Percentiles rank a stretch among this genome's conserved stretches.
phyloP scores from a whole-genome alignment of 257 asterid species.

The Primulina eburnea region DNA sequence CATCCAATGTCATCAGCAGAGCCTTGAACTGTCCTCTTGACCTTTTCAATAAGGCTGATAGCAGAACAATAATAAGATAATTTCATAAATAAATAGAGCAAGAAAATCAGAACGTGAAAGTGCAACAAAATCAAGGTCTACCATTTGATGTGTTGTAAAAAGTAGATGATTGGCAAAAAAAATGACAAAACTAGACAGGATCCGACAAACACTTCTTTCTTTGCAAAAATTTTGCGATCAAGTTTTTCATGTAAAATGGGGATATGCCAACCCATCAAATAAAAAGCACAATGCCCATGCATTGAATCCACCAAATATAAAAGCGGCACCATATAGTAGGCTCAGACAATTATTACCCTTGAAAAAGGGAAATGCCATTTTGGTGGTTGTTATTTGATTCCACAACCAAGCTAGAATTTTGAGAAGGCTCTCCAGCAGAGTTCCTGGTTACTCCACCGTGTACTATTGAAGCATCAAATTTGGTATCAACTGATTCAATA shows the following conservation, averaged over 20 bases:
- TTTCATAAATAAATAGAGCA: slow-evolving; percentile 11
- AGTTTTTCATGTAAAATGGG: not conserved
- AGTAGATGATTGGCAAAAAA: slow-evolving; percentile 4
- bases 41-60: slow-evolving; percentile 54
- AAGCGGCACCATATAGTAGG: not conserved
- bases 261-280: slow-evolving; percentile 7
- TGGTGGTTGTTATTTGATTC: slow-evolving; percentile 42
- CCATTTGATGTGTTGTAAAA: not conserved
- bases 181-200: not conserved
- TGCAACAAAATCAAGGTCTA: slow-evolving; percentile 3
- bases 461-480: slow-evolving; percentile 54
- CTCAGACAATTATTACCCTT: slow-evolving; percentile 54
- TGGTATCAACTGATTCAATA: slow-evolving; percentile 35
- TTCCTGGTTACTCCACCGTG: slow-evolving; percentile 48
- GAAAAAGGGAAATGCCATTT: slow-evolving; percentile 66
- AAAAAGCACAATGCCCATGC: slow-evolving; percentile 1
- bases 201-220: slow-evolving; percentile 1
- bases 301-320: not conserved
- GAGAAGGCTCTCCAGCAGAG: slow-evolving; percentile 38
- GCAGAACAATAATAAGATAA: slow-evolving; percentile 7
- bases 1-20: slow-evolving; percentile 98
- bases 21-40: slow-evolving; percentile 88
- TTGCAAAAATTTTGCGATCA: not conserved
- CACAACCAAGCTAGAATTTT: slow-evolving; percentile 36
- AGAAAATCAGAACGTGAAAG: slow-evolving; percentile 1